Percentiles rank a stretch among this genome's conserved stretches.
These are phyloP conservation scores for Gracilariopsis chorda DNA, from an alignment of 23 red algal genomes.

Conservation along the genomic window DNA sequence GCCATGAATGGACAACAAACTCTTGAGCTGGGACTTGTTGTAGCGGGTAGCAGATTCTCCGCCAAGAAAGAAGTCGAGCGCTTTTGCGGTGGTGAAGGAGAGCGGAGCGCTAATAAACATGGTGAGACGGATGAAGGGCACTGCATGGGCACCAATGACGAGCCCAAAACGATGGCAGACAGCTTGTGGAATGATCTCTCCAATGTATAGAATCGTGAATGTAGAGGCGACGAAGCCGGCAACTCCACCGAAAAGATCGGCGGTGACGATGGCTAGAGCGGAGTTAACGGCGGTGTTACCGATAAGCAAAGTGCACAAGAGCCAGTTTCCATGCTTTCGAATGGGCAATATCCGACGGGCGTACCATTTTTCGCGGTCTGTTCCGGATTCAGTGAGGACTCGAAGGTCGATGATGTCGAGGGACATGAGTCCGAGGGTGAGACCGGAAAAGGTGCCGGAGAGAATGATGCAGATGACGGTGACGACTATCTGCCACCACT, in stretches of 20 bases:
- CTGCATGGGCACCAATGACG: conserved; percentile 71
- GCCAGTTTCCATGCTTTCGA: conserved; percentile 89
- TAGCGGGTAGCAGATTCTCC: conserved; percentile 84
- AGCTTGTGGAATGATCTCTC: conserved; percentile 98
- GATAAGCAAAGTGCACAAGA: conserved; percentile 93
- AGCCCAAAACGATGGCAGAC: conserved; percentile 95
- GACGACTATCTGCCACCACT: conserved; percentile 74
- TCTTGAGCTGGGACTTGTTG: conserved; percentile 85
- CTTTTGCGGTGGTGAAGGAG: conserved; percentile 76
- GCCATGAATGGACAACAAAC: conserved; percentile 91
- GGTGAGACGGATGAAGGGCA: conserved; percentile 81
- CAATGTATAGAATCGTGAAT: conserved; percentile 83
- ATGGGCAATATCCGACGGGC: conserved; percentile 83
- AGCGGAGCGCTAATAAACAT: conserved; percentile 86
- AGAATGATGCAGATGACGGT: conserved; percentile 75
- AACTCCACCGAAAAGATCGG: conserved; percentile 84
- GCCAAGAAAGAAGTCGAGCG: conserved; percentile 87
- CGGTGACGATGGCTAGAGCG: conserved; percentile 84
- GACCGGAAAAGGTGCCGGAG: conserved; percentile 93
- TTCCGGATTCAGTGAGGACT: conserved; percentile 88
- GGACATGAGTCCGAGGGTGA: conserved; percentile 97
- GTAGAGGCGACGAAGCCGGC: conserved; percentile 88
- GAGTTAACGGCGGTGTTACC: conserved; percentile 99
- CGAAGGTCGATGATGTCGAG: conserved; percentile 94
- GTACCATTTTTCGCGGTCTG: conserved; percentile 71